Conservation (phyloP, 192 early-diverging fungal species). For the Coemansia sp. region DNA sequence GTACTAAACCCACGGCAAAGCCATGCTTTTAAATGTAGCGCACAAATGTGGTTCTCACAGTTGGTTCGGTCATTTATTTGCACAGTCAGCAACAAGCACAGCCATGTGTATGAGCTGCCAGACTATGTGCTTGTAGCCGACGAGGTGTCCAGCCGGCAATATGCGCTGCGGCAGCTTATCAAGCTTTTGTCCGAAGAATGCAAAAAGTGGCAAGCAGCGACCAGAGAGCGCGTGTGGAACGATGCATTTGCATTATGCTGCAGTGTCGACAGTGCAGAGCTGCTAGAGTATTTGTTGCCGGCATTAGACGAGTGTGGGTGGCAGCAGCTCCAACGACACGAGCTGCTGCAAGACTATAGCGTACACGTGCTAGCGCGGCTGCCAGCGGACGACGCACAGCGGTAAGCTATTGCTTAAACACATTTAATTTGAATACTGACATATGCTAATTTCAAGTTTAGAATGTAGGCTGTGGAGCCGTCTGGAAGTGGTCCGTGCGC, state of each 20-base stretch:
- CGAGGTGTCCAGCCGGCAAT: constrained; percentile 3
- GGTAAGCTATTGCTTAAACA: constrained; percentile 18
- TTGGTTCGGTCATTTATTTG: constrained; percentile 20
- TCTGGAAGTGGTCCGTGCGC: constrained; percentile 24
- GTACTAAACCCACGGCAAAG: not conserved
- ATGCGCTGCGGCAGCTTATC: constrained; percentile 22
- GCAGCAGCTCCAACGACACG: constrained; percentile 24
- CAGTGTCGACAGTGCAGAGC: constrained; percentile 1
- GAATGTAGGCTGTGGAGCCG: constrained; percentile 34
- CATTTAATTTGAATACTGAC: not conserved
- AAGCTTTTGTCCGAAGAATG: not conserved
- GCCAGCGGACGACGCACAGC: constrained; percentile 6
- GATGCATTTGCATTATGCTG: constrained; percentile 29
- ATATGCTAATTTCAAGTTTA: not conserved
- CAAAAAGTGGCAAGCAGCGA: not conserved
- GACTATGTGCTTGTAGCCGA: constrained; percentile 3
- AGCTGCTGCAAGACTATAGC: constrained; percentile 12
- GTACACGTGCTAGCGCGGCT: constrained; percentile 13
- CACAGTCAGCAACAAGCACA: not conserved
- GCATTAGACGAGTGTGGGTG: constrained; percentile 34
- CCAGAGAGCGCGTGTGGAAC: constrained; percentile 15
- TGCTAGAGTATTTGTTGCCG: constrained; percentile 18
- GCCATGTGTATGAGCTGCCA: not conserved
- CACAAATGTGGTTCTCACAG: constrained; percentile 36
- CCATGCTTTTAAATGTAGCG: constrained; percentile 15